Evolutionary conservation across 2,329 filamentous ascomycete genomes (phyloP).

Genomic region (Mycosphaerella arachidis): DNA sequence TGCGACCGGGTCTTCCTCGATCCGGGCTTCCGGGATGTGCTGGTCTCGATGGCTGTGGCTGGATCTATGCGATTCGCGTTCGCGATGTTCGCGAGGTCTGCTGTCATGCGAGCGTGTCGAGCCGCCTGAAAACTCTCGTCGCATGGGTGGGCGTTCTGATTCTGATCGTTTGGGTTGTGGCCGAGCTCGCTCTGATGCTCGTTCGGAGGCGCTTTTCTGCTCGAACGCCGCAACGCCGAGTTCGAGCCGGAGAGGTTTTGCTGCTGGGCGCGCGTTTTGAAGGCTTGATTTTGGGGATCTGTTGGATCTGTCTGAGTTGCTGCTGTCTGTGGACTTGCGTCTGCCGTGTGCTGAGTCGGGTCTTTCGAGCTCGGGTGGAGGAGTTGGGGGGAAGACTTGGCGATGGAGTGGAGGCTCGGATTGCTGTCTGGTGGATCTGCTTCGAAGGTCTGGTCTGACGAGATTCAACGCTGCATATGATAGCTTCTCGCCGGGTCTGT

Average conservation of each 20-base stretch:
- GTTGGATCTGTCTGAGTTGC: constrained; percentile 39
- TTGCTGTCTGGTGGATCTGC: constrained; percentile 66
- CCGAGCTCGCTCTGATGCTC: constrained; percentile 29
- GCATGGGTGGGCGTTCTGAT: constrained; percentile 40
- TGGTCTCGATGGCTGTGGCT: constrained; percentile 29
- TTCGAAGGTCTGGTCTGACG: constrained; percentile 78
- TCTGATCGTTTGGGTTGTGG: constrained; percentile 39
- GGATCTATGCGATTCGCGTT: constrained; percentile 49
- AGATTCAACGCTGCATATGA: constrained; percentile 91
- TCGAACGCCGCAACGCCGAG: constrained; percentile 48
- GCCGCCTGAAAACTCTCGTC: constrained; percentile 32
- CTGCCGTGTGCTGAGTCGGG: constrained; percentile 25
- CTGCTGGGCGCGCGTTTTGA: constrained; percentile 40
- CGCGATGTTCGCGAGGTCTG: constrained; percentile 19
- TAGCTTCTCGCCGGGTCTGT: constrained; percentile 75
- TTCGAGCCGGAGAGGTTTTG: constrained; percentile 45
- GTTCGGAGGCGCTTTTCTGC: constrained; percentile 24
- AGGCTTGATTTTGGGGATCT: constrained; percentile 27
- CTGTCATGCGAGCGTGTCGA: constrained; percentile 14
- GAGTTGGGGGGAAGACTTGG: constrained; percentile 94
- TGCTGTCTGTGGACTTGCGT: constrained; percentile 39
- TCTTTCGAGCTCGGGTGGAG: constrained; percentile 78
- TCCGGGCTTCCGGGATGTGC: constrained; percentile 61
- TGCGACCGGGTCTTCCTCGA: constrained; percentile 36
- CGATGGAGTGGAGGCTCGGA: constrained; percentile 76